These are phyloP conservation scores for Ganoderma resinaceum DNA, from an alignment of 1,284 basidiomycete genomes.

Conservation along the genomic window DNA sequence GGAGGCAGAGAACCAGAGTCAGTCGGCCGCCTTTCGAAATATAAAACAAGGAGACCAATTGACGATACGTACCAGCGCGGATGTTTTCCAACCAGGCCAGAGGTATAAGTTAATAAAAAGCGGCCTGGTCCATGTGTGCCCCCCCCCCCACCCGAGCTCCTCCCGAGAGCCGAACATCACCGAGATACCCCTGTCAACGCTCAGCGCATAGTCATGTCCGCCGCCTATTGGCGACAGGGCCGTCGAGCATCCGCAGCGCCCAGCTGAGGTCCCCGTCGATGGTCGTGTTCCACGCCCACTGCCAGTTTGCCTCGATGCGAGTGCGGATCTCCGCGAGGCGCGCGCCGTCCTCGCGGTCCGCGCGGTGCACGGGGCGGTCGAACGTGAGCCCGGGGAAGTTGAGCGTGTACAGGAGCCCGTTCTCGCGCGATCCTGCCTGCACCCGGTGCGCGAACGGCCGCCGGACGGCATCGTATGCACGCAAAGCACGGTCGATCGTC, in stretches of 20 bases:
- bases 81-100: neutral
- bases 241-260: constrained; percentile 38
- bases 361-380: constrained; percentile 17
- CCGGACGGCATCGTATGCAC: constrained; percentile 50
- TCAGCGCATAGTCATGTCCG: neutral
- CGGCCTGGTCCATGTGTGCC: neutral
- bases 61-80: neutral
- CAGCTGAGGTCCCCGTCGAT: constrained; percentile 41
- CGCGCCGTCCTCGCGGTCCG: constrained; percentile 18
- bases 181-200: too few relatives aligned
- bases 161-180: neutral
- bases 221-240: neutral
- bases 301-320: constrained; percentile 42
- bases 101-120: neutral
- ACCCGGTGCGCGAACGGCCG: constrained; percentile 48
- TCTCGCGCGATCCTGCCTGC: constrained; percentile 39
- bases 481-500: constrained; percentile 45
- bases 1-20: neutral
- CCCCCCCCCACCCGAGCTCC: neutral
- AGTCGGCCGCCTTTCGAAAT: neutral
- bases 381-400: constrained; percentile 39
- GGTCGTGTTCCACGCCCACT: constrained; percentile 50
- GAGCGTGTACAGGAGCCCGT: constrained; percentile 44
- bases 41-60: neutral
- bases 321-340: constrained; percentile 38